Base-by-base conservation (phyloP, 768 basidiomycete genomes). In the Hebeloma cylindrosporum region DNA sequence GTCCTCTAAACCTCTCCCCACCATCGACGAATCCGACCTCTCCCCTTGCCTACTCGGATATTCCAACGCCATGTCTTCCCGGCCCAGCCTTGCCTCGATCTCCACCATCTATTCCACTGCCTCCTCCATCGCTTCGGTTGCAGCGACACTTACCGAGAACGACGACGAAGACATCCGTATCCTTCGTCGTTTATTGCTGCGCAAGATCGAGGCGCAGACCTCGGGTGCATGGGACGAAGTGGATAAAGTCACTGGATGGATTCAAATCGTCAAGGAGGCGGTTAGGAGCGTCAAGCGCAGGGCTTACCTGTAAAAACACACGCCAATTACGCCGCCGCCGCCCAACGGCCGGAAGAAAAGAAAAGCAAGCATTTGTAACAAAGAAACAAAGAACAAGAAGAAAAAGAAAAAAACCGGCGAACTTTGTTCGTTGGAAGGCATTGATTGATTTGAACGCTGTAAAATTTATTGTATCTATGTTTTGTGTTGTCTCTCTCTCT, bases 151-250 rank as follows among this genome's bases (percentile, higher is more conserved):
- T 3, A 73, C 73, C 1, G 77, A 77, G 35, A 66, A 73, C 27
- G 81, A 80, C 50, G 84, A 84, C 43, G 79, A 86, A 36, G 87
- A 88, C 48, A 74, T 71, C 8, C 74, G 77, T 26, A 70, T 73
- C 20, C 67, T 86, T 26, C 82, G 83, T 10, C 72, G 83, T 13
- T 60, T 89, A n/a, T 55, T 88, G 16, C 61, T 80, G 29, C 75
- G 82, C 34, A 87, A 86, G 64, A 75, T 88, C 42, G 78, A 82
- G 28, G 74, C 78, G 11, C 64, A 46, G 66, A 75, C 34, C 52
- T 77, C 40, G 11, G 78, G 77, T 5, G 79, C 80, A 2, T 74
- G 77, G 53, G 81, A 82, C 31, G 82, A 86, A 56, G 68, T 86
- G 31, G 83, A 87, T 47, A 77, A 73, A 50, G 72, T 73, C 25